Evolutionary conservation across 257 asterid species (phyloP), one percentile per base, ranked within the genome.

Genomic region (Lycium barbarum): DNA sequence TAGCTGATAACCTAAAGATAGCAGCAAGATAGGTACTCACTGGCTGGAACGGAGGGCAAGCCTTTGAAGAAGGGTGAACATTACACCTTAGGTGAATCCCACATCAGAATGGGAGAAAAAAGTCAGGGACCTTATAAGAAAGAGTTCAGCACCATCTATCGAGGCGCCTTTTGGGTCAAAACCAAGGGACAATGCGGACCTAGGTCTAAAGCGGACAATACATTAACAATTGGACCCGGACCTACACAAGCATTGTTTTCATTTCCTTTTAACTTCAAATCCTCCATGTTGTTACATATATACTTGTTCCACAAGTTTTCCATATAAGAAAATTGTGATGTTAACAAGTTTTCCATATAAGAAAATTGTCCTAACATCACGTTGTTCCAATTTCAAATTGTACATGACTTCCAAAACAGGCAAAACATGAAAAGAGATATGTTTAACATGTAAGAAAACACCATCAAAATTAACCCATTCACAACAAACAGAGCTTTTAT

Each of bases 401-500:
- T n/a, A 9, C 35, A 61, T 61, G 67, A 7, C 33, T n/a, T n/a
- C 67, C 35, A 61, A 61, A 20, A 9, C 35, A 61, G n/a, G 67
- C 12, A 61, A 20, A 13, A n/a, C 13, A n/a, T 8, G 13, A 61
- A n/a, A 8, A 61, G 35, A n/a, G 1, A 5, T 61, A n/a, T 61
- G 33, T 20, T 61, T 61, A 7, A 61, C 14, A 61, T n/a, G 67
- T n/a, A 20, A n/a, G 35, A 61, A 61, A 61, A 61, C 35, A 61
- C 35, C 67, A 61, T 61, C 35, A 61, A 70, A 70, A 70, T 70
- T 13, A 36, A 67, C 76, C 49, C 49, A 36, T 35, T 67, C 74
- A 14, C 74, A 14, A 67, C 74, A 9, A 49, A 49, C 12, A 3
- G 54, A 7, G 18, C 45, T 15, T 55, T 55, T 55, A 55, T 38